Evolutionary conservation across 768 basidiomycete genomes (phyloP), one percentile per base, ranked within the genome.

Genomic region (Mycena crocata): DNA sequence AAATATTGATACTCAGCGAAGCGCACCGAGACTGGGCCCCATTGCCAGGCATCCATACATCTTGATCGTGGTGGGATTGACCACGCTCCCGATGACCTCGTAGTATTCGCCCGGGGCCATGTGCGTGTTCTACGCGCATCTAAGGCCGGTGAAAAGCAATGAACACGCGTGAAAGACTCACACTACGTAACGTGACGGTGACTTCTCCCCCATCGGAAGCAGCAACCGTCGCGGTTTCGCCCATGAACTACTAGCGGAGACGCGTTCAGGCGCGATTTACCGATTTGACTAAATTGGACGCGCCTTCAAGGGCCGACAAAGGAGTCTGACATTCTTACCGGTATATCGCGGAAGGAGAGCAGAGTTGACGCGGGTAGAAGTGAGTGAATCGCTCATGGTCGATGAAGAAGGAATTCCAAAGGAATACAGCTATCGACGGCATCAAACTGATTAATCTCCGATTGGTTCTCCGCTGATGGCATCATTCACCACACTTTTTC

Each of bases 181-280:
- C 89, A 62, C 75, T 67, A 5, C 69, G 66, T n/a, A 87, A 71
- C 17, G 73, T 72, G 23, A 91, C 77, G 26, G 77, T 79, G 9
- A 91, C 87, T 73, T 93, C 80, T 0, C 87, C 89, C 1, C 88
- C 90, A 71, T 94, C 93, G 46, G 84, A 83, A 1, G 92, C 86
- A 65, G 89, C 83, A 15, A 94, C 89, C 4, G 86, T 83, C 15
- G 87, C 84, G 3, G 76, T 75, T 17, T 83, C 83, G 21, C 81
- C 82, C 35, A 84, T 85, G 49, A 78, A 73, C 83, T 84, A n/a
- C n/a, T n/a, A n/a, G 66, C 30, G 31, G 15, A 46, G 40, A 34
- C 9, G 57, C 51, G 40, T 57, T 44, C 61, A 57, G 62, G 54
- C 54, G 23, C 35, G 15, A 54, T 48, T 35, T n/a, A 42, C 19